phyloP scores from a whole-genome alignment of 2,329 filamentous ascomycete genomes.

The Dendryphion nanum region DNA sequence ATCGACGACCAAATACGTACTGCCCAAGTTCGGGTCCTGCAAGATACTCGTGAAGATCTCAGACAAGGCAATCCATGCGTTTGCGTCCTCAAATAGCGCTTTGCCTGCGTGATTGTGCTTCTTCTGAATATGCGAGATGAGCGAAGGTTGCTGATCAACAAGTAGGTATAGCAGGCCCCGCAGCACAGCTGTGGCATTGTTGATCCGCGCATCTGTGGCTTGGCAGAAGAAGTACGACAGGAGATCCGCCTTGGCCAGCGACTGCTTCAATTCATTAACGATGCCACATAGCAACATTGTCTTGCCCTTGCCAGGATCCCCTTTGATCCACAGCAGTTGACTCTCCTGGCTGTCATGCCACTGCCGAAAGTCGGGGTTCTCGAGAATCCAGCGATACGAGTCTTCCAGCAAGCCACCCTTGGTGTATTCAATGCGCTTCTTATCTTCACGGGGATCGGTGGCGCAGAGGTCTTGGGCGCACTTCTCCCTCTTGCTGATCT shows the following conservation, averaged over 20 bases:
- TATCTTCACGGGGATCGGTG: constrained; percentile 11
- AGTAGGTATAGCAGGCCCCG: constrained; percentile 47
- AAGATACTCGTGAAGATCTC: constrained; percentile 43
- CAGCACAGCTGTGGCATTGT: constrained; percentile 42
- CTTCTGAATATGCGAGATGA: constrained; percentile 36
- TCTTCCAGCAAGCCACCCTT: constrained; percentile 24
- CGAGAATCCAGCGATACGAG: constrained; percentile 36
- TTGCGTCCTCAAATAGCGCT: constrained; percentile 41
- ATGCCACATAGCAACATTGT: constrained; percentile 33
- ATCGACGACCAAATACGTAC: constrained; percentile 10
- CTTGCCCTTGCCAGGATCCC: constrained; percentile 19
- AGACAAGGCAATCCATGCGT: constrained; percentile 38
- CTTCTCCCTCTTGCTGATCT: too few species aligned
- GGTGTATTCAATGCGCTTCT: constrained; percentile 3
- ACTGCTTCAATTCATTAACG: constrained; percentile 24
- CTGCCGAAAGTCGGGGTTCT: constrained; percentile 20
- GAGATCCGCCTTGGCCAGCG: constrained; percentile 1
- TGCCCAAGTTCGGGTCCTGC: constrained; percentile 20
- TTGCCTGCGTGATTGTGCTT: constrained; percentile 36
- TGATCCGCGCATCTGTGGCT: constrained; percentile 35
- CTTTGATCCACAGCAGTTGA: constrained; percentile 36
- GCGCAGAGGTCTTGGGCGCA: constrained; percentile 7
- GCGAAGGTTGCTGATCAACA: constrained; percentile 26
- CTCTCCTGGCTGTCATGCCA: constrained; percentile 20
- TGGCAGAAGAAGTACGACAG: constrained; percentile 46